Evolutionary conservation across 768 basidiomycete species (phyloP).

Genomic region (Suillus spraguei): DNA sequence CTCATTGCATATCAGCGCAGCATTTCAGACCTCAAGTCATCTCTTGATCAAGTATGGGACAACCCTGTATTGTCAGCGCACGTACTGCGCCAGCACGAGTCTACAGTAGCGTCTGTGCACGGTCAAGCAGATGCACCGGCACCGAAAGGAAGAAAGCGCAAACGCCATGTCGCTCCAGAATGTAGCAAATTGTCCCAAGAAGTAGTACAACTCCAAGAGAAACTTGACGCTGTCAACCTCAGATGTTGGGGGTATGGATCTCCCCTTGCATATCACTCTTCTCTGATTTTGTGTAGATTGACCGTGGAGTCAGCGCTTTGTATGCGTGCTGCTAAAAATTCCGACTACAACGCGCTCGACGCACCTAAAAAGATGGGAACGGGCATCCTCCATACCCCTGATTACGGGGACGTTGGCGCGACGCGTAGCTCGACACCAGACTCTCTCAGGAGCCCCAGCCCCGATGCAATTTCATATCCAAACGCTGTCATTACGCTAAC

Average conservation of each 20-base stretch:
- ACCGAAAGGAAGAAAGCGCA: slow-evolving; percentile 36
- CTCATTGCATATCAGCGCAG: slow-evolving; percentile 35
- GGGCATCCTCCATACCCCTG: slow-evolving; percentile 34
- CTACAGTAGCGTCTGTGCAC: slow-evolving; percentile 40
- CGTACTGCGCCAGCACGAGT: slow-evolving; percentile 55
- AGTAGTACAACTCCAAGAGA: slow-evolving; percentile 48
- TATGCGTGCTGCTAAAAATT: slow-evolving; percentile 62
- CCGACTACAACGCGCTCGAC: slow-evolving; percentile 64
- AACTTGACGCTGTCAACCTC: slow-evolving; percentile 54
- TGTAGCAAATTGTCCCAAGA: slow-evolving; percentile 42
- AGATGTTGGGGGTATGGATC: slow-evolving; percentile 62
- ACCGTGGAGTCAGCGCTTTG: slow-evolving; percentile 57
- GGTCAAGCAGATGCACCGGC: slow-evolving; percentile 35
- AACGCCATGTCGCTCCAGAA: slow-evolving; percentile 29
- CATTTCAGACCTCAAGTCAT: slow-evolving; percentile 50
- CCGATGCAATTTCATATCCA: slow-evolving; percentile 6
- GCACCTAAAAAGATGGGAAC: slow-evolving; percentile 29
- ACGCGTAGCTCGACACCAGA: neutral
- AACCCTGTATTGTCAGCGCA: slow-evolving; percentile 61
- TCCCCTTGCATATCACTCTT: neutral
- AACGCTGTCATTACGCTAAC: slow-evolving; percentile 61
- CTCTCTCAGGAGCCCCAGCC: neutral
- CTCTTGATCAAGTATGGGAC: slow-evolving; percentile 50
- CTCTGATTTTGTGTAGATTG: slow-evolving; percentile 40
- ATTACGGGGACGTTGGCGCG: neutral